Conservation (phyloP, 1,284 basidiomycete species). For the Butyriboletus appendiculatus region DNA sequence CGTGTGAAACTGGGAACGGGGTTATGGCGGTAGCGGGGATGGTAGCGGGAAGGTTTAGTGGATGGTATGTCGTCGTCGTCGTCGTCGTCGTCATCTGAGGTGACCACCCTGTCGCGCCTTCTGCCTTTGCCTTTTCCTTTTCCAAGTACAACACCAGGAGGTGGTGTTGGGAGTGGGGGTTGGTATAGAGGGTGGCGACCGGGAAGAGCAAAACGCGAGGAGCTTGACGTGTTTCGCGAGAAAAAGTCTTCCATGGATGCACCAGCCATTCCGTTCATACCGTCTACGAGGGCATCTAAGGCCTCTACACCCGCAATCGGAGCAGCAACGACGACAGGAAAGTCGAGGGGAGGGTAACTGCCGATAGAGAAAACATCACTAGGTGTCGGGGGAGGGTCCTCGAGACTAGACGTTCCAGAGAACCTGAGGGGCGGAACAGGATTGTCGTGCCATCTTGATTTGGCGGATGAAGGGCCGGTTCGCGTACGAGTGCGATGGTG, state of each 20-base stretch:
- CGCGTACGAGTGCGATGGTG: conserved; percentile 52
- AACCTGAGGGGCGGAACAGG: conserved; percentile 53
- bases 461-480: conserved; percentile 52
- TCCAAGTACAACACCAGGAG: conserved; percentile 68
- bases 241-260: conserved; percentile 52
- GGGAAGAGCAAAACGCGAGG: conserved; percentile 53
- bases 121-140: conserved; percentile 55
- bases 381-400: conserved; percentile 68
- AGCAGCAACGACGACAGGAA: conserved; percentile 72
- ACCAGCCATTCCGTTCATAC: conserved; percentile 64
- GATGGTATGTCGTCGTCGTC: conserved; percentile 33
- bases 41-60: conserved; percentile 34
- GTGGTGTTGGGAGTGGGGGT: conserved; percentile 77
- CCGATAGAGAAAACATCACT: conserved; percentile 48
- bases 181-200: conserved; percentile 71
- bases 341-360: conserved; percentile 39
- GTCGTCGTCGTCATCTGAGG: conserved; percentile 49
- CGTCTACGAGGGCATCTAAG: conserved; percentile 84
- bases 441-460: conserved; percentile 43
- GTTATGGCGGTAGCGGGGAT: conserved; percentile 41
- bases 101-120: conserved; percentile 39
- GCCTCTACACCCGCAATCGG: conserved; percentile 76
- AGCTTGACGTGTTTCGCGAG: conserved; percentile 42
- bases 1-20: conserved; percentile 39
- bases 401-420: conserved; percentile 60